A percentile compares a stretch with the other conserved stretches of the same genome.
Evolutionary conservation across 352 stramenopile species (phyloP).

Genomic region (Pythium insidiosum): DNA sequence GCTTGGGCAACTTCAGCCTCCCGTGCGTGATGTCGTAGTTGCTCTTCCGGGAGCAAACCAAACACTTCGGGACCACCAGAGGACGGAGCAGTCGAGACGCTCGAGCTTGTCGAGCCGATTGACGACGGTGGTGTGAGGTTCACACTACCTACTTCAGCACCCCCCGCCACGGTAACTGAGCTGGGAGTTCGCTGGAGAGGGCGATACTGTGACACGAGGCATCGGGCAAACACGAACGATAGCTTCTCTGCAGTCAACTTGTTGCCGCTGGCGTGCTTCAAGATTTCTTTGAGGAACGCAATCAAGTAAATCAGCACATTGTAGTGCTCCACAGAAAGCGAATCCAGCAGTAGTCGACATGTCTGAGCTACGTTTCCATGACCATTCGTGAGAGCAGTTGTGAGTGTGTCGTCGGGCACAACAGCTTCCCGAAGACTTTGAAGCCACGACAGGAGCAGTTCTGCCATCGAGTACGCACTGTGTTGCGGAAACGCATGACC

Average conservation of each 20-base stretch:
- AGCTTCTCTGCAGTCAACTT: conserved; percentile 67
- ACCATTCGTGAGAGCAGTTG: conserved; percentile 37
- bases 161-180: conserved; percentile 5
- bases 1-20: conserved; percentile 48
- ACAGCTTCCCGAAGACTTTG: conserved; percentile 87
- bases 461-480: conserved; percentile 86
- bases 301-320: conserved; percentile 97
- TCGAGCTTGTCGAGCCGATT: conserved; percentile 21
- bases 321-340: conserved; percentile 91
- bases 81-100: conserved; percentile 21
- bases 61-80: conserved; percentile 21
- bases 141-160: not conserved
- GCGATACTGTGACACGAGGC: conserved; percentile 47
- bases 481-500: conserved; percentile 75
- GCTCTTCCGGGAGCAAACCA: conserved; percentile 61
- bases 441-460: conserved; percentile 88
- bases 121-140: conserved; percentile 5
- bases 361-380: conserved; percentile 79
- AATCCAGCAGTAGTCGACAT: conserved; percentile 53
- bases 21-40: conserved; percentile 39
- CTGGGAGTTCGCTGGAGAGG: conserved; percentile 2
- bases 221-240: conserved; percentile 66
- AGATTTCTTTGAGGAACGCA: conserved; percentile 93
- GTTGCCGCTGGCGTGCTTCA: conserved; percentile 62
- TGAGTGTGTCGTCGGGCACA: conserved; percentile 76